phyloP scores from a whole-genome alignment of 768 basidiomycete genomes.

The Tylopilus subfusipes region DNA sequence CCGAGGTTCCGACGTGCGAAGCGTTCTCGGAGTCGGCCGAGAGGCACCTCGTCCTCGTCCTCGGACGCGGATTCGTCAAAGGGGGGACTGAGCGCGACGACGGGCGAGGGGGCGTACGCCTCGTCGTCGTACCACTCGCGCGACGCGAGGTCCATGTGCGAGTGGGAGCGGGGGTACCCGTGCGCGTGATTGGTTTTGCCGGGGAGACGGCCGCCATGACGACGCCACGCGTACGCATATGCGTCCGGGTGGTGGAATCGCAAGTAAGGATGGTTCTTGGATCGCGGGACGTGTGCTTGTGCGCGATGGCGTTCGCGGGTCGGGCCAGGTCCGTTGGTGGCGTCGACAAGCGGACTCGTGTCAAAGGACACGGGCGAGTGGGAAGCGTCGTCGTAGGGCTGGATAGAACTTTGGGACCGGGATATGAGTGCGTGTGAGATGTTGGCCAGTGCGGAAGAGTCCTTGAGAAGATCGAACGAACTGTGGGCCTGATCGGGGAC shows the following conservation, averaged over 20 bases:
- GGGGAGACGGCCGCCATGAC: conserved; percentile 13
- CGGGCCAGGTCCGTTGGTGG: neutral
- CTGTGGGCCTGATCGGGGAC: neutral
- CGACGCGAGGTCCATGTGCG: neutral
- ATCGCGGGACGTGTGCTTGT: neutral
- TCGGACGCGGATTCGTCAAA: conserved; percentile 1
- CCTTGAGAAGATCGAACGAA: neutral
- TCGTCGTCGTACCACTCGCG: conserved; percentile 13
- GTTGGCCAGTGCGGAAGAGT: conserved; percentile 2
- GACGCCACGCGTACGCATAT: conserved; percentile 17
- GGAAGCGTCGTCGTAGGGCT: conserved; percentile 10
- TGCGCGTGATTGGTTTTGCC: conserved; percentile 9
- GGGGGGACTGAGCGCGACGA: conserved; percentile 19
- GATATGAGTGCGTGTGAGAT: conserved; percentile 21
- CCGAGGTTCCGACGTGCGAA: neutral
- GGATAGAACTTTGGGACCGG: conserved; percentile 15
- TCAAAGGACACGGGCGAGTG: conserved; percentile 5
- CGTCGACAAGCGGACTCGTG: conserved; percentile 1
- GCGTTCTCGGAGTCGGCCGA: conserved; percentile 10
- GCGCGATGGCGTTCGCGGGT: neutral
- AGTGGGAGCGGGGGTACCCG: conserved; percentile 4
- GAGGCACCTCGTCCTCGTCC: conserved; percentile 18
- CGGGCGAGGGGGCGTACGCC: conserved; percentile 15
- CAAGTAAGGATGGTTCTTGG: neutral
- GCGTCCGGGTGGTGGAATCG: conserved; percentile 11